Percentiles rank a stretch among this genome's conserved stretches.
Conservation (phyloP, 2,329 filamentous ascomycete species). For the Fusarium incarnatum region DNA sequence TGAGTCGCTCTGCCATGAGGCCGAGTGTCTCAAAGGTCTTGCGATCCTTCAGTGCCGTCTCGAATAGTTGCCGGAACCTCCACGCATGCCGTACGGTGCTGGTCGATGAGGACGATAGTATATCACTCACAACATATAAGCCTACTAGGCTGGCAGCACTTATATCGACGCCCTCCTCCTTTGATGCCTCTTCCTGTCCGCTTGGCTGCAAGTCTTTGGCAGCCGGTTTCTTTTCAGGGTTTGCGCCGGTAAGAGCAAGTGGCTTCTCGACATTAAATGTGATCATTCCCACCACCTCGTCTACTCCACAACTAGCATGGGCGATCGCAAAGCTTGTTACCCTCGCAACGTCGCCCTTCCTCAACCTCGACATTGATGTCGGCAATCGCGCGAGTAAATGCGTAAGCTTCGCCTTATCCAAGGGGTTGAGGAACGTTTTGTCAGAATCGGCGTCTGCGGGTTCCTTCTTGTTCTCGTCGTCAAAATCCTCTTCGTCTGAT, state of each 20-base stretch:
- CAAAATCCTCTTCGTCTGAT: constrained; percentile 82
- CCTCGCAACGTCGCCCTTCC: constrained; percentile 87
- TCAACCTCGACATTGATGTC: constrained; percentile 76
- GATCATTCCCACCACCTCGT: constrained; percentile 92
- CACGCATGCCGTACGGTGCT: constrained; percentile 85
- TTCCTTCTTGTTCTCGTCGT: constrained; percentile 68
- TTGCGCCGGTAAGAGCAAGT: constrained; percentile 77
- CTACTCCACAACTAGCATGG: constrained; percentile 84
- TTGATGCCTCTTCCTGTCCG: constrained; percentile 52
- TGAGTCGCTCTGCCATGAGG: constrained; percentile 74
- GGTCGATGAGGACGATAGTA: constrained; percentile 80
- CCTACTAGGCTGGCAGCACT: constrained; percentile 82
- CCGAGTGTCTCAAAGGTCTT: constrained; percentile 82
- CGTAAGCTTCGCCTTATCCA: constrained; percentile 85
- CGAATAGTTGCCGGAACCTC: constrained; percentile 86
- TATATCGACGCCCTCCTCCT: constrained; percentile 66
- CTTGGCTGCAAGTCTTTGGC: constrained; percentile 48
- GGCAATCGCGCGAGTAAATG: constrained; percentile 88
- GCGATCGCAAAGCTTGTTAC: constrained; percentile 90
- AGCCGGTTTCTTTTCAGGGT: constrained; percentile 63
- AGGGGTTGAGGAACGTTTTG: constrained; percentile 78
- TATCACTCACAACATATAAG: constrained; percentile 81
- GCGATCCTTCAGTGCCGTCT: constrained; percentile 74
- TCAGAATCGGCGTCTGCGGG: constrained; percentile 59
- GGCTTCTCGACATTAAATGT: constrained; percentile 84